These are phyloP conservation scores for Friedmanniomyces endolithicus DNA, from an alignment of 495 filamentous ascomycete genomes.

Conservation along the genomic window DNA sequence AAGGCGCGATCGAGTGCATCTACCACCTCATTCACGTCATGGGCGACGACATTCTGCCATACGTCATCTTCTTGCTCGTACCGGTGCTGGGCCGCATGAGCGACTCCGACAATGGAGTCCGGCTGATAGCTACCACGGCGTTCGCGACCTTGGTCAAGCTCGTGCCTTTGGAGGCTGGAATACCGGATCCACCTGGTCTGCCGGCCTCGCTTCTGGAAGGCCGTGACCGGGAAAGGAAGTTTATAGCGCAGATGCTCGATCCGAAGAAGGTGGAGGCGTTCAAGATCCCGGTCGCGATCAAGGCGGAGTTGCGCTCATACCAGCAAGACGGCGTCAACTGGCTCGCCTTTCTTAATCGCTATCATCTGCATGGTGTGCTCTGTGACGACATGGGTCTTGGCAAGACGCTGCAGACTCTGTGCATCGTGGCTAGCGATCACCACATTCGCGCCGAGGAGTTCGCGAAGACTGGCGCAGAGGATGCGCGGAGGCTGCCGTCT, in stretches of 20 bases:
- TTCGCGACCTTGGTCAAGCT: conserved; percentile 96
- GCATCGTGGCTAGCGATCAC: conserved; percentile 95
- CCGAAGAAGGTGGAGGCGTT: conserved; percentile 91
- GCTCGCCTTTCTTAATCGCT: conserved; percentile 95
- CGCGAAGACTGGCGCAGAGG: conserved; percentile 58
- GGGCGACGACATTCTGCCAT: conserved; percentile 90
- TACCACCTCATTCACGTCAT: conserved; percentile 95
- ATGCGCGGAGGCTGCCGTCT: conserved; percentile 70
- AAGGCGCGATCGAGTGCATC: conserved; percentile 86
- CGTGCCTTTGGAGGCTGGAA: conserved; percentile 96
- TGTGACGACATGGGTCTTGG: conserved; percentile 99
- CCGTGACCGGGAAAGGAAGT: conserved; percentile 83
- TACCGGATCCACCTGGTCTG: conserved; percentile 88
- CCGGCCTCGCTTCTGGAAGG: conserved; percentile 78
- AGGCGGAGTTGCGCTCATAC: conserved; percentile 87
- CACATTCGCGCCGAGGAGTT: conserved; percentile 86
- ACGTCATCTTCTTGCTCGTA: conserved; percentile 98
- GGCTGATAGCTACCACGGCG: conserved; percentile 87
- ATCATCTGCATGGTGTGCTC: conserved; percentile 93
- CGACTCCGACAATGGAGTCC: conserved; percentile 89
- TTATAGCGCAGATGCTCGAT: conserved; percentile 93
- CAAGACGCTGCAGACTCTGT: conserved; percentile 93
- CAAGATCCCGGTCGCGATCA: conserved; percentile 86
- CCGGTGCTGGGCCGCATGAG: conserved; percentile 98
- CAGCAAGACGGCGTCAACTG: conserved; percentile 99